These are phyloP conservation scores for Paramecium octaurelia DNA, from an alignment of 73 alveolate genomes.

Conservation along the genomic window DNA sequence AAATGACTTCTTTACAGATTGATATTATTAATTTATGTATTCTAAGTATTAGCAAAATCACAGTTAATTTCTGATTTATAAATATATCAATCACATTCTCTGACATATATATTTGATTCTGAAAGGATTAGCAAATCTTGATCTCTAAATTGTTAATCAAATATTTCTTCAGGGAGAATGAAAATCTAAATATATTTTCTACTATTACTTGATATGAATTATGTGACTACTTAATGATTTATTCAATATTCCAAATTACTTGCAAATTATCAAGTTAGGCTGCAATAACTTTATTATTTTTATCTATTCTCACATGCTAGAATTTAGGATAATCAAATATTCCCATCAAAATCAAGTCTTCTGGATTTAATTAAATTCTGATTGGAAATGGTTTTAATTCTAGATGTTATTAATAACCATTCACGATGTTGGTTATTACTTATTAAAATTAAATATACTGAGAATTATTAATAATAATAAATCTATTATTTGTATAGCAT, in stretches of 20 bases:
- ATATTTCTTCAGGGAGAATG: not conserved
- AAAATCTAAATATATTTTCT: not conserved
- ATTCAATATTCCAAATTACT: not conserved
- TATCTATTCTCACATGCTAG: not conserved
- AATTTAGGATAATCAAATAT: not conserved
- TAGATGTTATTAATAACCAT: not conserved
- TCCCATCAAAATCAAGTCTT: not conserved
- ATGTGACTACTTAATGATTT: not conserved
- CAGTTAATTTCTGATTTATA: not conserved
- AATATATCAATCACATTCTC: not conserved
- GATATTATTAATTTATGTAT: not conserved
- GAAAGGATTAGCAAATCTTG: not conserved
- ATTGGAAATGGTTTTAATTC: not conserved
- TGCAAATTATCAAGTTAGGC: not conserved
- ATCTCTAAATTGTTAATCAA: not conserved
- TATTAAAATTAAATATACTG: not conserved
- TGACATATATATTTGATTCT: not conserved
- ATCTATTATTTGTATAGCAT: not conserved
- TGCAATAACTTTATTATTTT: not conserved
- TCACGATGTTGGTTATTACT: not conserved
- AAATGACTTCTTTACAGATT: constrained; percentile 8
- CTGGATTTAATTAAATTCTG: not conserved
- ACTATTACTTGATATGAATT: not conserved
- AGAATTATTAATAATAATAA: not conserved
- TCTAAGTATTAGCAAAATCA: not conserved